Evolutionary conservation across 1,139 yeast genomes (phyloP).

Genomic region (Arxiozyma heterogenica): DNA sequence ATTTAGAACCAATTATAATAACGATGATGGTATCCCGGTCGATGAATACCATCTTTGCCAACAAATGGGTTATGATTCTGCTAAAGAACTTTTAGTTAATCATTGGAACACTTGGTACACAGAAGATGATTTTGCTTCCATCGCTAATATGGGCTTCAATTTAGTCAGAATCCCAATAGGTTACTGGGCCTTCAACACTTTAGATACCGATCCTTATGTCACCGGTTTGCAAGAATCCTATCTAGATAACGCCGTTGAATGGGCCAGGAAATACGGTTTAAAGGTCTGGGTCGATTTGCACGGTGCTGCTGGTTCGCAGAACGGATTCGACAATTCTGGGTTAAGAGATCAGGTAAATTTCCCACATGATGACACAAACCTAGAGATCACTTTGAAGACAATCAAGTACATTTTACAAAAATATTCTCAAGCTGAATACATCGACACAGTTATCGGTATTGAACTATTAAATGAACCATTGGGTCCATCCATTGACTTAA

Average conservation of each 20-base stretch:
- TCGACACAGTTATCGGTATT: constrained; percentile 73
- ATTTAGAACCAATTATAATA: constrained; percentile 22
- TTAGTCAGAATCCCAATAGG: constrained; percentile 88
- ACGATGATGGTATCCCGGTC: constrained; percentile 48
- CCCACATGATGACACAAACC: constrained; percentile 42
- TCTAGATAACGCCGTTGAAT: constrained; percentile 63
- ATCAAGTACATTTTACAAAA: constrained; percentile 39
- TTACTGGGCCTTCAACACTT: constrained; percentile 79
- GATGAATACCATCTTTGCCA: constrained; percentile 76
- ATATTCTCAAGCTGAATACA: constrained; percentile 57
- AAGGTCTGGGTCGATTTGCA: constrained; percentile 90
- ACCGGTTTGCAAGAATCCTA: constrained; percentile 74
- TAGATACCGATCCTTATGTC: constrained; percentile 73
- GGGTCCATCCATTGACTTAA: constrained; percentile 57
- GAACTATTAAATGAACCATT: constrained; percentile 87
- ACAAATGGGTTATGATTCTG: constrained; percentile 52
- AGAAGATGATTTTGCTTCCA: constrained; percentile 59
- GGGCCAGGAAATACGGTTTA: constrained; percentile 58
- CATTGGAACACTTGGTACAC: constrained; percentile 82
- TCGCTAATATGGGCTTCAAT: constrained; percentile 63
- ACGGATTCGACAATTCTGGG: constrained; percentile 95
- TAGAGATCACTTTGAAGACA: constrained; percentile 29
- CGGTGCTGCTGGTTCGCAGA: constrained; percentile 96
- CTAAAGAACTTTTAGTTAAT: constrained; percentile 41
- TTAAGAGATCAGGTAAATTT: constrained; percentile 55